A percentile compares a stretch with the other conserved stretches of the same genome.
Conservation (phyloP, 73 alveolate species). For the Paramecium biaurelia region DNA sequence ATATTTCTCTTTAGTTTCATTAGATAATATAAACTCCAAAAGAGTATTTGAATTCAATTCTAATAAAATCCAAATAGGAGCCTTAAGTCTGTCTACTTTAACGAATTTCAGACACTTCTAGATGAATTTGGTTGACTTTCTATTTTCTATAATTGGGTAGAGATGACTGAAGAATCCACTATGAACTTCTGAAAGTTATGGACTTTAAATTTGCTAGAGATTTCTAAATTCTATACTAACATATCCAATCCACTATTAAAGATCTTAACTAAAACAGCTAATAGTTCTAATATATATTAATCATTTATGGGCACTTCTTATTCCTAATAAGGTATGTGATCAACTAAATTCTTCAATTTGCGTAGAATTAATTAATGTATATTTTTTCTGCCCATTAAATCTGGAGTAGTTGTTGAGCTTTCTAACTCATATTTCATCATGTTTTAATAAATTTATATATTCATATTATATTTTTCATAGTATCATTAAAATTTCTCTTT, state of each 20-base stretch:
- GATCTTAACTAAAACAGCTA: neutral
- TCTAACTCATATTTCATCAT: conserved; percentile 7
- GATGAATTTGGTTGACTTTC: neutral
- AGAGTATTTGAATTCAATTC: neutral
- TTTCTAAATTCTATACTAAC: conserved; percentile 15
- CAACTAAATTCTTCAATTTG: neutral
- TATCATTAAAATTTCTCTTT: neutral
- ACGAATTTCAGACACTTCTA: neutral
- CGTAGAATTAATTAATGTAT: neutral
- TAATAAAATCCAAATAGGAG: neutral
- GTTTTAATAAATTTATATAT: conserved; percentile 10
- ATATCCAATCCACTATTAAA: neutral
- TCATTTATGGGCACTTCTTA: neutral
- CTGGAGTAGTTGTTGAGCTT: neutral
- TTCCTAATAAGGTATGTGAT: neutral
- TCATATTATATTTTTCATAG: neutral
- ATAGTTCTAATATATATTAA: neutral
- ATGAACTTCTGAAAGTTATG: neutral
- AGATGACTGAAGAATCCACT: neutral
- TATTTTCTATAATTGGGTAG: neutral
- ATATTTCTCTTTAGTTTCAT: neutral
- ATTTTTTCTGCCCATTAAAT: neutral
- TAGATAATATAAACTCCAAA: neutral
- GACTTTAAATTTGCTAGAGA: neutral
- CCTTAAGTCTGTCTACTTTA: neutral